These are phyloP conservation scores for Sporothrix brunneoviolacea DNA, from an alignment of 2,329 filamentous ascomycete genomes.

Conservation along the genomic window DNA sequence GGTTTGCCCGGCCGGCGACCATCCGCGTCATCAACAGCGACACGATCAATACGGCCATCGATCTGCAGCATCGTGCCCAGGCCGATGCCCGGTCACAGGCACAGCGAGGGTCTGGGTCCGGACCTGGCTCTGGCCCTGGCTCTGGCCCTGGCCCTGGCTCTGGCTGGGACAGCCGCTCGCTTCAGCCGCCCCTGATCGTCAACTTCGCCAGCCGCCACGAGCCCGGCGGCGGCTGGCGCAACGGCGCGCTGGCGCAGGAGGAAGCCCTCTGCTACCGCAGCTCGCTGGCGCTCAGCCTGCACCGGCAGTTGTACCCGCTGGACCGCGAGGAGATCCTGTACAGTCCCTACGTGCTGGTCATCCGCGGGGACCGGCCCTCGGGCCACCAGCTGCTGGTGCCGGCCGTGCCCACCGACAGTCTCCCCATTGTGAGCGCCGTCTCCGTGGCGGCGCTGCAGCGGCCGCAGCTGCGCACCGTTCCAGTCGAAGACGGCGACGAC, in stretches of 20 bases:
- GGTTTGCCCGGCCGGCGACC: constrained; percentile 24
- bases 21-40: constrained; percentile 51
- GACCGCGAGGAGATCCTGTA: constrained; percentile 24
- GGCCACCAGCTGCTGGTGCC: constrained; percentile 20
- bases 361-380: constrained; percentile 19
- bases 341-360: constrained; percentile 27
- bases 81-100: neutral
- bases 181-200: constrained; percentile 36
- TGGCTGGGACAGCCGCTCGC: too few relatives aligned
- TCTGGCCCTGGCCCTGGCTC: too few relatives aligned
- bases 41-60: constrained; percentile 49
- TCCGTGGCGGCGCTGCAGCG: constrained; percentile 49
- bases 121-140: too few relatives aligned
- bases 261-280: constrained; percentile 62
- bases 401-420: constrained; percentile 13
- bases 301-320: constrained; percentile 24
- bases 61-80: constrained; percentile 12
- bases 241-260: constrained; percentile 59
- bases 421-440: constrained; percentile 51
- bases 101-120: too few relatives aligned
- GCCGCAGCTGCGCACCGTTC: constrained; percentile 4
- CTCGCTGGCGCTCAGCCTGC: constrained; percentile 44
- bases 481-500: neutral
- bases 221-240: constrained; percentile 59
- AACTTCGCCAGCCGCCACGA: constrained; percentile 56